Conservation (phyloP, 306 rosid species). For the Ochetophila trinervis region DNA sequence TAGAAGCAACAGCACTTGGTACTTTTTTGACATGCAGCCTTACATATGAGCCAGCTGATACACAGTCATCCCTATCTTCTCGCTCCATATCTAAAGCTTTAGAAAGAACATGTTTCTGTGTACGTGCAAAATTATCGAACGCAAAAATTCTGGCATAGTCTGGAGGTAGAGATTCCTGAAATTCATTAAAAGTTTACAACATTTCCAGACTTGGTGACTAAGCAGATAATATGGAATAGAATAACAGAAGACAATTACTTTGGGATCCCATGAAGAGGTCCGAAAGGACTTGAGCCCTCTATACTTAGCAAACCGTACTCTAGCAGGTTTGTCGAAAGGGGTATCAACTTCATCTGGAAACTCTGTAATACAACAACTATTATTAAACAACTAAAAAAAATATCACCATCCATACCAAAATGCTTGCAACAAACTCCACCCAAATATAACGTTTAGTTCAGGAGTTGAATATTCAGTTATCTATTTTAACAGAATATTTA, state of each 20-base stretch:
- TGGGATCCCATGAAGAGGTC: slow-evolving; percentile 97
- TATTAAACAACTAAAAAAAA: slow-evolving; percentile 4
- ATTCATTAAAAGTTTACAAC: slow-evolving; percentile 18
- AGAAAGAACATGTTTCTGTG: slow-evolving; percentile 79
- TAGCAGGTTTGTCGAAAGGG: slow-evolving; percentile 78
- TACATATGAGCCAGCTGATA: slow-evolving; percentile 56
- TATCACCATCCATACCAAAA: slow-evolving; percentile 11
- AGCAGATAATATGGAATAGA: neutral
- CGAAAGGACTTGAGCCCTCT: slow-evolving; percentile 97
- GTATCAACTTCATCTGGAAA: slow-evolving; percentile 97
- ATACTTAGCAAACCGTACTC: slow-evolving; percentile 83
- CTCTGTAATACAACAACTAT: slow-evolving; percentile 45
- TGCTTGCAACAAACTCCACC: neutral
- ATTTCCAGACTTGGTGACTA: slow-evolving; percentile 17
- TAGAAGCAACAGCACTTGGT: slow-evolving; percentile 54
- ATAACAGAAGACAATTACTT: slow-evolving; percentile 42
- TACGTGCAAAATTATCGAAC: slow-evolving; percentile 62
- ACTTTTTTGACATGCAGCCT: slow-evolving; percentile 78
- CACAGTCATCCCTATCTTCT: slow-evolving; percentile 53
- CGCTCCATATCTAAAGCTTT: slow-evolving; percentile 63
- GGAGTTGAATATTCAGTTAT: neutral
- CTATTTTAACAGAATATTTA: neutral
- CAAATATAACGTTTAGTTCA: neutral
- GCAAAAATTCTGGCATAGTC: slow-evolving; percentile 84
- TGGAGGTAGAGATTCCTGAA: slow-evolving; percentile 86